Evolutionary conservation across 495 filamentous ascomycete genomes (phyloP), one percentile per base, ranked within the genome.

Genomic region (Hypoxylon fragiforme): DNA sequence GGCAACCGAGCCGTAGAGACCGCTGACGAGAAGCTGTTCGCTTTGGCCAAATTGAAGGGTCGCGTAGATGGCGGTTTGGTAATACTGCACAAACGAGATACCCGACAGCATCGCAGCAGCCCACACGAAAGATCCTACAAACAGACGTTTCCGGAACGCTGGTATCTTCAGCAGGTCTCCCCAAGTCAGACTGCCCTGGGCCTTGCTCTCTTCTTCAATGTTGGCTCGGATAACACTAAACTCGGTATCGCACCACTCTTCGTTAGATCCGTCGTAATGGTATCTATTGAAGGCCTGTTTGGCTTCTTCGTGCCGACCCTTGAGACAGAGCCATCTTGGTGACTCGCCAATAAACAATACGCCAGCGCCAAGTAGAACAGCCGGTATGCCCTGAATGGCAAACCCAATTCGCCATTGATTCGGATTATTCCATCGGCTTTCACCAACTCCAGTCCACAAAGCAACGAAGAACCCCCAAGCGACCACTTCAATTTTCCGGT

Each of bases 381-480:
- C 72, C 5, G 80, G 81, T 1, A 77, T 61, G 24, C 70, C 71
- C 52, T 83, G 80, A 18, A 83, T 74, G 12, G 77, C 76, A 15
- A 85, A 73, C 0, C 80, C 81, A 28, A 84, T 75, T 26, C 81
- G 69, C 82, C 82, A 82, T 57, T 77, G 67, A 37, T 68, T 67
- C 24, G 61, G 22, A 36, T 70, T 69, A 12, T 64, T 44, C 68
- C 68, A 71, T 37, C 58, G 52, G 3, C 64, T 57, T 55, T 71
- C 68, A 39, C 80, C 78, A 11, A 69, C 65, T 20, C 71, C 71
- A 0, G 64, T 69, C 61, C 74, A 74, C 1, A 76, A 65, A 1
- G 77, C 68, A 7, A 71, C 45, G 60, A 71, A 79, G 34, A 75
- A 80, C 0, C 76, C 79, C 62, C 80, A 81, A 19, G 78, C 77